phyloP scores from a whole-genome alignment of 768 basidiomycete genomes.

The Tricholomella constricta region DNA sequence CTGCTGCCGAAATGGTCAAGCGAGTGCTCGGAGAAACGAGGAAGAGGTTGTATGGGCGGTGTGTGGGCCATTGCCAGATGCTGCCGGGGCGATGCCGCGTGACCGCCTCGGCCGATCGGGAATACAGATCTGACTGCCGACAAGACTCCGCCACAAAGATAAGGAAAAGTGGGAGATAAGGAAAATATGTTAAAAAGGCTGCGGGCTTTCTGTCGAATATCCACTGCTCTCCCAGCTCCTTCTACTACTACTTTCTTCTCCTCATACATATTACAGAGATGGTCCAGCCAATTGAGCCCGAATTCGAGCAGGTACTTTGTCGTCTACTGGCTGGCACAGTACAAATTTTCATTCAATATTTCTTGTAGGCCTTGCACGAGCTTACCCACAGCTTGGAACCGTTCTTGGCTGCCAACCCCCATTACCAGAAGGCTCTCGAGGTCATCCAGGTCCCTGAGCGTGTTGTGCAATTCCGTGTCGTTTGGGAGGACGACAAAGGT shows the following conservation, averaged over 20 bases:
- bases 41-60: not conserved
- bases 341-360: not conserved
- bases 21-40: slow-evolving; percentile 5
- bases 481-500: slow-evolving; percentile 76
- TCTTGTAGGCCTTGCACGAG: slow-evolving; percentile 60
- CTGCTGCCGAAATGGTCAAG: too few species aligned
- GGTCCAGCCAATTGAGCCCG: slow-evolving; percentile 59
- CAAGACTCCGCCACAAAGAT: slow-evolving; percentile 13
- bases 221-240: not conserved
- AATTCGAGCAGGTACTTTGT: slow-evolving; percentile 62
- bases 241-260: not conserved
- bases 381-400: slow-evolving; percentile 61
- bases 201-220: not conserved
- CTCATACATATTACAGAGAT: slow-evolving; percentile 22
- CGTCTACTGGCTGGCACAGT: not conserved
- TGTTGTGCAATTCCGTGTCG: slow-evolving; percentile 68
- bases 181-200: slow-evolving; percentile 9
- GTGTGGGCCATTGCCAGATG: slow-evolving; percentile 5
- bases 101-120: slow-evolving; percentile 14
- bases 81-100: not conserved
- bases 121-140: slow-evolving; percentile 9
- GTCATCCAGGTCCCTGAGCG: slow-evolving; percentile 61
- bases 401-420: slow-evolving; percentile 67
- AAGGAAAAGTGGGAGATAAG: slow-evolving; percentile 11
- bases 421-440: slow-evolving; percentile 67